A percentile compares a stretch with the other conserved stretches of the same genome.
Conservation (phyloP, 345 rosid species). For the Linum usitatissimum region DNA sequence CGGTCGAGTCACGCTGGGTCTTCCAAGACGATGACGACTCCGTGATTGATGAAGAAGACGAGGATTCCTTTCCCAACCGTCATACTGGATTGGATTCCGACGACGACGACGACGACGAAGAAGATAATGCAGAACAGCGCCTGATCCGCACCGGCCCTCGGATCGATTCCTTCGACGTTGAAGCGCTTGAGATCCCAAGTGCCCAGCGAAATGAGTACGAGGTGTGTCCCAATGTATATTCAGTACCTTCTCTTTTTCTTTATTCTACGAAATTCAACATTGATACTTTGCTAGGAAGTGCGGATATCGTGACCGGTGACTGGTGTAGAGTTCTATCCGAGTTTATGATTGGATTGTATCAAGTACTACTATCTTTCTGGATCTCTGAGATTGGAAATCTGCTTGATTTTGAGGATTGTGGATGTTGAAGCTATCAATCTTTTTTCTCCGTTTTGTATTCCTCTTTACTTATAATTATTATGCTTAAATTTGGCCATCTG, state of each 20-base stretch:
- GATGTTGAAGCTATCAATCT: neutral
- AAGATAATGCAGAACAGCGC: conserved; percentile 57
- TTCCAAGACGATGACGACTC: conserved; percentile 67
- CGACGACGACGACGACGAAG: conserved; percentile 26
- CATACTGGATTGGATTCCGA: conserved; percentile 55
- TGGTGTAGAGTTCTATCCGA: neutral
- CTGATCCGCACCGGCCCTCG: conserved; percentile 85
- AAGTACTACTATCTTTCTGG: neutral
- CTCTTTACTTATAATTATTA: neutral
- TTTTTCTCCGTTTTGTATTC: neutral
- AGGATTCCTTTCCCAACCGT: conserved; percentile 15
- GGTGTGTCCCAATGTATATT: conserved; percentile 27
- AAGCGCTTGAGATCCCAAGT: conserved; percentile 90
- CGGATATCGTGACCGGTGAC: neutral
- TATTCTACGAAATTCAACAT: neutral
- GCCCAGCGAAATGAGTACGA: conserved; percentile 63
- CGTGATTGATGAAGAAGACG: conserved; percentile 47
- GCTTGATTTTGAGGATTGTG: too few relatives aligned
- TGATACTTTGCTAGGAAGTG: neutral
- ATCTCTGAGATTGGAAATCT: neutral
- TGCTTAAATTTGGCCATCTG: neutral
- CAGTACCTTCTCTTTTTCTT: neutral
- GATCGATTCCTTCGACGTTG: conserved; percentile 88
- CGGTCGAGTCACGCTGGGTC: conserved; percentile 88
- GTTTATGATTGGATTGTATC: neutral